A percentile compares a stretch with the other conserved stretches of the same genome.
Conservation (phyloP, 768 basidiomycete species). For the Hygrocybe coccinea region DNA sequence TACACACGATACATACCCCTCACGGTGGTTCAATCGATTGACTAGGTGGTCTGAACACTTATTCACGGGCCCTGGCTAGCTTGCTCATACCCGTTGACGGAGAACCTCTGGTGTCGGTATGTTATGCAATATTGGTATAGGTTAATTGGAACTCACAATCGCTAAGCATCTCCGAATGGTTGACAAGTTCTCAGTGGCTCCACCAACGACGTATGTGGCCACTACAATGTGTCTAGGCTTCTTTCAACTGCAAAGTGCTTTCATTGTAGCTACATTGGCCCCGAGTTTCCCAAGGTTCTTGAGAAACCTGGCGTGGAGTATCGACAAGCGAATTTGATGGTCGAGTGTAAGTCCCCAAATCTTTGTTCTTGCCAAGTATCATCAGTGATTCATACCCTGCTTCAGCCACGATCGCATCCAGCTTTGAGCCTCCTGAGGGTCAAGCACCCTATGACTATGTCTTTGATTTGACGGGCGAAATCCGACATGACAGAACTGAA, state of each 20-base stretch:
- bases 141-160: conserved; percentile 15
- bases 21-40: conserved; percentile 3
- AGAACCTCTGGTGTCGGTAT: conserved; percentile 66
- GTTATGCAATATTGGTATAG: conserved; percentile 23
- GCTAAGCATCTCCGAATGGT: conserved; percentile 64
- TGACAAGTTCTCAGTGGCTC: conserved; percentile 67
- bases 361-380: conserved; percentile 10
- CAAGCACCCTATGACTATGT: conserved; percentile 70
- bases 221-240: not conserved
- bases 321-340: conserved; percentile 74
- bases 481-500: conserved; percentile 69
- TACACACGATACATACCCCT: conserved; percentile 1
- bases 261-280: conserved; percentile 63
- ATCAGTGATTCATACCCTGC: not conserved
- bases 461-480: conserved; percentile 82
- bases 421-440: conserved; percentile 69
- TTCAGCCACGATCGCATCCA: conserved; percentile 60
- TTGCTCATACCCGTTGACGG: conserved; percentile 64
- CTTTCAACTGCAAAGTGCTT: not conserved
- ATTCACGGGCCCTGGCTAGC: conserved; percentile 64
- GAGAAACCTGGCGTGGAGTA: conserved; percentile 70
- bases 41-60: conserved; percentile 77
- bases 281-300: conserved; percentile 68
- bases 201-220: conserved; percentile 63
- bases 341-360: conserved; percentile 47